These are phyloP conservation scores for Colletotrichum acutatum DNA, from an alignment of 2,329 filamentous ascomycete genomes.

Conservation along the genomic window DNA sequence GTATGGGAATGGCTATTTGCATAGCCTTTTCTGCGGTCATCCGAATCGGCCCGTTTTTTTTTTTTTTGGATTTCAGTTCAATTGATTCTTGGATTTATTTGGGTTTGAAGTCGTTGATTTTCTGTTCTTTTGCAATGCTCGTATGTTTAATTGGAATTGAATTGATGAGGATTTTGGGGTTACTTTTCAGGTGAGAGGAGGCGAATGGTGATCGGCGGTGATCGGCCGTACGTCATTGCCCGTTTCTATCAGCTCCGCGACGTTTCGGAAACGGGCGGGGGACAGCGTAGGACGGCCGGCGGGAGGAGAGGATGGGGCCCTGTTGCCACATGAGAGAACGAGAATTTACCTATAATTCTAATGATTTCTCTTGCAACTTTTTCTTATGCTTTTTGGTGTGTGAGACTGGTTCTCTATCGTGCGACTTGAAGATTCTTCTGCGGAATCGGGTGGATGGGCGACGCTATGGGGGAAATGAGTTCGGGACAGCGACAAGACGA, in stretches of 20 bases:
- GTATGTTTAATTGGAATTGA: too few relatives aligned
- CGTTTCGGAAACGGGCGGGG: background rate
- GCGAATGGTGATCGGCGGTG: conserved; percentile 34
- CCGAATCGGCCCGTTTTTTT: background rate
- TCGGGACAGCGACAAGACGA: too few relatives aligned
- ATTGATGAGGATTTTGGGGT: background rate
- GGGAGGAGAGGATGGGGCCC: too few relatives aligned
- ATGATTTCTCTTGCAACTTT: background rate
- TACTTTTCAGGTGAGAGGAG: conserved; percentile 24
- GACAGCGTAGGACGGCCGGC: background rate
- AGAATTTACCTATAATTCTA: background rate
- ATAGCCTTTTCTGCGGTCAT: background rate
- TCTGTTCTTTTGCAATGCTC: too few relatives aligned
- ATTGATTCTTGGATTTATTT: too few relatives aligned
- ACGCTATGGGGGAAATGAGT: background rate
- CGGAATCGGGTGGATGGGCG: background rate
- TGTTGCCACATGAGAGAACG: background rate
- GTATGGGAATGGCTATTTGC: background rate
- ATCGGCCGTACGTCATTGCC: conserved; percentile 30
- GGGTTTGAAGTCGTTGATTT: too few relatives aligned
- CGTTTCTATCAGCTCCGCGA: background rate
- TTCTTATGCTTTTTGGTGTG: background rate
- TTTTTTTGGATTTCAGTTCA: too few relatives aligned
- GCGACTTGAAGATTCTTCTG: background rate
- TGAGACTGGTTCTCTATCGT: background rate